Percentiles rank a stretch among this genome's conserved stretches.
Evolutionary conservation across 805 yeast species (phyloP).

Genomic region (Cyberlindnera japonica): DNA sequence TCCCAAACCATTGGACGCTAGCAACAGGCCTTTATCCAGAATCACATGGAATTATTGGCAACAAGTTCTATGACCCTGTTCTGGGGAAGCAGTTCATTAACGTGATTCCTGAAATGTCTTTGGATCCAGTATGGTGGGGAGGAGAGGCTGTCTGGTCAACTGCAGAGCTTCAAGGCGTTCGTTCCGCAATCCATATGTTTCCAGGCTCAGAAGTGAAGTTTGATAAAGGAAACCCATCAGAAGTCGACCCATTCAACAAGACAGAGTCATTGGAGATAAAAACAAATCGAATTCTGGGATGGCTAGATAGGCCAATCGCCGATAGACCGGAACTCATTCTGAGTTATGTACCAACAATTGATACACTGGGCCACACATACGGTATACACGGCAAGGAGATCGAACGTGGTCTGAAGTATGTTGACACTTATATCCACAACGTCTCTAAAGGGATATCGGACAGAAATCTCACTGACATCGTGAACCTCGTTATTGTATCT

Average conservation of each 20-base stretch:
- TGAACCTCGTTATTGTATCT: constrained; percentile 74
- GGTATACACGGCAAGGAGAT: constrained; percentile 66
- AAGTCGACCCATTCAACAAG: constrained; percentile 59
- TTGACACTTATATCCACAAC: constrained; percentile 59
- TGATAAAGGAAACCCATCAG: constrained; percentile 44
- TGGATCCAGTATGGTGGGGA: constrained; percentile 72
- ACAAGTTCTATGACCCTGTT: constrained; percentile 67
- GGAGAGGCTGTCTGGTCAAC: constrained; percentile 90
- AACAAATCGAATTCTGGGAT: constrained; percentile 50
- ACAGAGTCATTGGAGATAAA: constrained; percentile 58
- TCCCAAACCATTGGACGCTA: constrained; percentile 90
- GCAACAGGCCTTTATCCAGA: constrained; percentile 83
- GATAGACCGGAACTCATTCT: constrained; percentile 73
- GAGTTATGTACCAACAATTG: constrained; percentile 78
- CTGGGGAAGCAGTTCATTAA: constrained; percentile 56
- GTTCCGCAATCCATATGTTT: constrained; percentile 90
- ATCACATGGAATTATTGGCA: constrained; percentile 84
- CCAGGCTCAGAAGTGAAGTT: constrained; percentile 84
- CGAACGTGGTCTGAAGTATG: constrained; percentile 49
- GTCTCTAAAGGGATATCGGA: constrained; percentile 43
- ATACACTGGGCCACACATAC: constrained; percentile 66
- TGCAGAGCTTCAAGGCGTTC: constrained; percentile 56
- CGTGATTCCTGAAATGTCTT: constrained; percentile 49
- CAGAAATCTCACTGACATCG: constrained; percentile 60
- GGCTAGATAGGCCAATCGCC: constrained; percentile 59